Percentiles rank a stretch among this genome's conserved stretches.
These are phyloP conservation scores for Elaeis oleifera DNA, from an alignment of 202 grass and related monocot genomes.

Conservation along the genomic window DNA sequence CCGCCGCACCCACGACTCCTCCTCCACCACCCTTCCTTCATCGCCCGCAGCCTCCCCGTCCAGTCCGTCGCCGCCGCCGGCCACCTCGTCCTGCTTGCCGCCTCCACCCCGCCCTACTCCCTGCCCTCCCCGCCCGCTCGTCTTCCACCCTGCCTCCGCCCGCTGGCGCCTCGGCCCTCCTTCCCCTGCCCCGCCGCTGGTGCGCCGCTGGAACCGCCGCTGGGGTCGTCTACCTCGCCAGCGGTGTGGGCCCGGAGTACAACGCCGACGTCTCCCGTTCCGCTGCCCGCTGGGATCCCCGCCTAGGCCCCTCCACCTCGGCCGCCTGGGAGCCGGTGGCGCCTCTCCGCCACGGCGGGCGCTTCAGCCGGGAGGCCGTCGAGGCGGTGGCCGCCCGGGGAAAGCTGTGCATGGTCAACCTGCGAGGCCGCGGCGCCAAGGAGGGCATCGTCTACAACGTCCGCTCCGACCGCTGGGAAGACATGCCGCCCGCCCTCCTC, in stretches of 20 bases:
- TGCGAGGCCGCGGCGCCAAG: constrained; percentile 43
- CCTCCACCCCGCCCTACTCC: constrained; percentile 47
- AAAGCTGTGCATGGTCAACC: constrained; percentile 85
- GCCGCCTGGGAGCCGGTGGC: constrained; percentile 44
- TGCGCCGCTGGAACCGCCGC: constrained; percentile 40
- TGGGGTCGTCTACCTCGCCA: constrained; percentile 54
- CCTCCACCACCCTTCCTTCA: constrained; percentile 60
- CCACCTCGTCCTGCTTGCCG: constrained; percentile 46
- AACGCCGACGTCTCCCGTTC: constrained; percentile 41
- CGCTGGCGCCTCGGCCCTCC: constrained; percentile 45
- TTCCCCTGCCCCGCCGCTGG: constrained; percentile 63
- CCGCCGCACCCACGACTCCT: constrained; percentile 33
- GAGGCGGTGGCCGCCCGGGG: constrained; percentile 51
- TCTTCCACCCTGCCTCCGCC: constrained; percentile 41
- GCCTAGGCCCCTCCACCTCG: neutral
- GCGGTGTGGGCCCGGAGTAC: constrained; percentile 47
- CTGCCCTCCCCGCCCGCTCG: constrained; percentile 50
- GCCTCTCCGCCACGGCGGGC: constrained; percentile 29
- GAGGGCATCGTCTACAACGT: constrained; percentile 63
- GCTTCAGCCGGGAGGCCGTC: constrained; percentile 69
- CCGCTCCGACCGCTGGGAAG: constrained; percentile 37
- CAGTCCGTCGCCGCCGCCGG: constrained; percentile 40
- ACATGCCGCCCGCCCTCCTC: constrained; percentile 73
- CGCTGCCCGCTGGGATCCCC: constrained; percentile 44
- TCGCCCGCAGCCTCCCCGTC: constrained; percentile 61